Conservation (phyloP, 1,284 basidiomycete species). For the Ustilago nuda region DNA sequence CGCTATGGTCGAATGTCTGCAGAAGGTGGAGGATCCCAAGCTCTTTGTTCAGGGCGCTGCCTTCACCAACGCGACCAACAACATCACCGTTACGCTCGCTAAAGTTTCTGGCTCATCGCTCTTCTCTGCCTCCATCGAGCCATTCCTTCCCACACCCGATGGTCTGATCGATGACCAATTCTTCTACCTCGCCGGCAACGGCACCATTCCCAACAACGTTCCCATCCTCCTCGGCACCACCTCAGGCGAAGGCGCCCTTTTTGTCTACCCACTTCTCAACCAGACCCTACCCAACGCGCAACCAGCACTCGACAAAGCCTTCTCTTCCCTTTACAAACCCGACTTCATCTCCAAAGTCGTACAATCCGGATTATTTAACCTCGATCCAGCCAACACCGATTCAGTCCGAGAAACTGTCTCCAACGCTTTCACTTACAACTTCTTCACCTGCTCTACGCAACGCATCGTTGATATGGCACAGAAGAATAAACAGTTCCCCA, state of each 20-base stretch:
- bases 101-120: slow-evolving; percentile 10
- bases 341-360: slow-evolving; percentile 15
- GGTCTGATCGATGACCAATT: slow-evolving; percentile 40
- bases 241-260: slow-evolving; percentile 36
- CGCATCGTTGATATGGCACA: slow-evolving; percentile 27
- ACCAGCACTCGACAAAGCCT: slow-evolving; percentile 21
- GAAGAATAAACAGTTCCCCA: slow-evolving; percentile 20
- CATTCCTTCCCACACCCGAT: slow-evolving; percentile 44
- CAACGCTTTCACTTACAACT: slow-evolving; percentile 42
- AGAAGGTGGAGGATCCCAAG: slow-evolving; percentile 24
- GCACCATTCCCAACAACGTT: slow-evolving; percentile 43
- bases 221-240: slow-evolving; percentile 37
- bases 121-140: slow-evolving; percentile 24
- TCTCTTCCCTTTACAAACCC: slow-evolving; percentile 15
- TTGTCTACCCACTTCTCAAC: slow-evolving; percentile 36
- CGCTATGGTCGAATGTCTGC: slow-evolving; percentile 43
- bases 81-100: slow-evolving; percentile 21
- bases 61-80: slow-evolving; percentile 23
- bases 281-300: slow-evolving; percentile 17
- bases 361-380: slow-evolving; percentile 27
- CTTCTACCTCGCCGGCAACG: slow-evolving; percentile 49
- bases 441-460: slow-evolving; percentile 47
- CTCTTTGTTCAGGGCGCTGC: slow-evolving; percentile 28
- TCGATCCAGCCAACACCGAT: slow-evolving; percentile 27
- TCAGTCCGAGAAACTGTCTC: slow-evolving; percentile 29